Evolutionary conservation across 805 yeast genomes (phyloP).

Genomic region (Myxozyma kluyveri): DNA sequence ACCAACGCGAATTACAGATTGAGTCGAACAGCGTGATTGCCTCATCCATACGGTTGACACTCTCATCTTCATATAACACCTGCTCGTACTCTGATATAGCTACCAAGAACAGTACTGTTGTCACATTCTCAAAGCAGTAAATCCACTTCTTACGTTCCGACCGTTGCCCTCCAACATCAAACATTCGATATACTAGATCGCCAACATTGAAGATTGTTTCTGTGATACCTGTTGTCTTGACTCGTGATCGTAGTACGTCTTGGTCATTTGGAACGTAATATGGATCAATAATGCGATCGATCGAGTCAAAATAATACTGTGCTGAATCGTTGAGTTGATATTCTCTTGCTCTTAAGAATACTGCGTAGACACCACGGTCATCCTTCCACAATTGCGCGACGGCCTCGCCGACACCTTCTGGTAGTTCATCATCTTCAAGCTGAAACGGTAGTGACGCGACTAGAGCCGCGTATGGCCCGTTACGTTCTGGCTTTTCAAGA

Average conservation of each 20-base stretch:
- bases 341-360: conserved; percentile 63
- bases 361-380: conserved; percentile 42
- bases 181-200: conserved; percentile 63
- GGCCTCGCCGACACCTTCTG: conserved; percentile 67
- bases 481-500: conserved; percentile 58
- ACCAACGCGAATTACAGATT: conserved; percentile 82
- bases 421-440: conserved; percentile 28
- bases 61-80: conserved; percentile 80
- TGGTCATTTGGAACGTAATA: conserved; percentile 69
- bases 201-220: conserved; percentile 76
- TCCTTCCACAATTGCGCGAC: conserved; percentile 66
- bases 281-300: conserved; percentile 60
- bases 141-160: conserved; percentile 92
- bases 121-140: conserved; percentile 86
- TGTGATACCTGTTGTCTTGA: conserved; percentile 93
- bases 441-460: conserved; percentile 13
- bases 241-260: conserved; percentile 85
- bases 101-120: conserved; percentile 81
- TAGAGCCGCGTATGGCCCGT: conserved; percentile 15
- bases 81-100: conserved; percentile 94
- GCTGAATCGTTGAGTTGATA: conserved; percentile 87
- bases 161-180: conserved; percentile 97
- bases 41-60: conserved; percentile 88
- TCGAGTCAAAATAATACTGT: conserved; percentile 72
- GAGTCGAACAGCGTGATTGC: conserved; percentile 80